Evolutionary conservation across 2,329 filamentous ascomycete genomes (phyloP), one percentile per base, ranked within the genome.

Genomic region (Hypomyces rosellus): DNA sequence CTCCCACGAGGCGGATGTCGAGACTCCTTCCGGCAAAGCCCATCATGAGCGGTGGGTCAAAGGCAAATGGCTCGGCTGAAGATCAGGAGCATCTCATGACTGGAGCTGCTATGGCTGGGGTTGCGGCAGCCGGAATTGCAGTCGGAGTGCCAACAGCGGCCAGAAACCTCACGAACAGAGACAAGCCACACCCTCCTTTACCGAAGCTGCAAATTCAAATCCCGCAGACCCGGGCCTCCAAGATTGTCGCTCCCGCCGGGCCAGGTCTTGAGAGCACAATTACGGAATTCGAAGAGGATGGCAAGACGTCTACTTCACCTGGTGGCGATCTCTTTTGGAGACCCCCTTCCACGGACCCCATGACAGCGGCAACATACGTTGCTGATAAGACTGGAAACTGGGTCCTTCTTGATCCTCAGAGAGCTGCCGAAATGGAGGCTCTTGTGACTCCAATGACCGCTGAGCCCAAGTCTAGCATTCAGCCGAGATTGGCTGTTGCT

Each of bases 341-440:
- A 12, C 75, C 74, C 5, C 75, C 76, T 0, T 69, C 72, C 2
- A 66, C 66, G 2, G 73, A 70, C 16, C 72, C 75, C 1, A 64
- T 68, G 38, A 74, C 74, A 2, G 72, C 73, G 1, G 68, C 70
- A 2, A 70, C 73, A 1, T 70, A 78, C 55, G 69, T 78, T 43
- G 71, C 76, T 34, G 76, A 81, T 58, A 73, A 69, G 59, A 68
- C 69, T 55, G 74, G 76, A 1, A 80, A 80, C 58, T 80, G 77
- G 77, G 69, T 77, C 14, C 65, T 78, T 7, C 69, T 69, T 34
- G 72, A 72, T 52, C 55, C 66, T 5, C 63, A 63, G 40, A 63
- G 63, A 34, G 57, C 59, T 41, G 62, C 59, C 16, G 63, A 64
- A 54, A 56, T 63, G 33, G 54, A 56, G 34, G 52, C 52, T 6